phyloP scores from a whole-genome alignment of 768 basidiomycete species.

The Royoungia palumana region DNA sequence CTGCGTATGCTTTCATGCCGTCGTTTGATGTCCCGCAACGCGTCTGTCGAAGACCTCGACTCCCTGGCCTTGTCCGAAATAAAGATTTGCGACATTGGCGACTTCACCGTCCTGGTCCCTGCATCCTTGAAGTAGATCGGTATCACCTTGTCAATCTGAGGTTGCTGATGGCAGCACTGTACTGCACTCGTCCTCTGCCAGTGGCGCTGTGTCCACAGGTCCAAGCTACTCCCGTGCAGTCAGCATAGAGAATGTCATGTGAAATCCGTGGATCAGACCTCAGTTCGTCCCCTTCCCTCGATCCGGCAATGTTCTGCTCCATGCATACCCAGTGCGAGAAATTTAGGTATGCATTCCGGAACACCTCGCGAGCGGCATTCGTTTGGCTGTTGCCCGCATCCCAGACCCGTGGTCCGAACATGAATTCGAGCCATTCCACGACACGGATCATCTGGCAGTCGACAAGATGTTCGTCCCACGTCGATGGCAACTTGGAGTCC shows the following conservation, averaged over 20 bases:
- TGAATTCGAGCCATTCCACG: constrained; percentile 10
- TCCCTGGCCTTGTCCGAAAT: constrained; percentile 15
- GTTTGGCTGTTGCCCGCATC: background rate
- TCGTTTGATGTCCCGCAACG: background rate
- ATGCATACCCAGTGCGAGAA: constrained; percentile 19
- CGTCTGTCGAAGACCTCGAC: background rate
- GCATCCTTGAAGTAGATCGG: constrained; percentile 11
- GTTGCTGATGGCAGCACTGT: constrained; percentile 14
- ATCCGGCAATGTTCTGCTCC: constrained; percentile 1
- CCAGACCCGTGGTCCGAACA: constrained; percentile 3
- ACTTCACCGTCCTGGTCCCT: background rate
- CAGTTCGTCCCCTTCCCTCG: background rate
- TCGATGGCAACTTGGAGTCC: background rate
- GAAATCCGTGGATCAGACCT: background rate
- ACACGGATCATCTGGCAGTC: constrained; percentile 14
- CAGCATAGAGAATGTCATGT: background rate
- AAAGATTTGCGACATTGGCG: constrained; percentile 14
- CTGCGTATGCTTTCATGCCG: background rate
- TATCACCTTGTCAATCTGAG: constrained; percentile 10
- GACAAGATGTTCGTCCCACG: constrained; percentile 3
- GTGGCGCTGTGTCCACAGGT: constrained; percentile 8
- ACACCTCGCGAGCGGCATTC: background rate
- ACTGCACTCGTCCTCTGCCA: constrained; percentile 15
- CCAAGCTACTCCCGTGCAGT: background rate
- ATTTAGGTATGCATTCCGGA: constrained; percentile 9